Evolutionary conservation across 2,329 filamentous ascomycete genomes (phyloP).

Genomic region (Clonostachys chloroleuca): DNA sequence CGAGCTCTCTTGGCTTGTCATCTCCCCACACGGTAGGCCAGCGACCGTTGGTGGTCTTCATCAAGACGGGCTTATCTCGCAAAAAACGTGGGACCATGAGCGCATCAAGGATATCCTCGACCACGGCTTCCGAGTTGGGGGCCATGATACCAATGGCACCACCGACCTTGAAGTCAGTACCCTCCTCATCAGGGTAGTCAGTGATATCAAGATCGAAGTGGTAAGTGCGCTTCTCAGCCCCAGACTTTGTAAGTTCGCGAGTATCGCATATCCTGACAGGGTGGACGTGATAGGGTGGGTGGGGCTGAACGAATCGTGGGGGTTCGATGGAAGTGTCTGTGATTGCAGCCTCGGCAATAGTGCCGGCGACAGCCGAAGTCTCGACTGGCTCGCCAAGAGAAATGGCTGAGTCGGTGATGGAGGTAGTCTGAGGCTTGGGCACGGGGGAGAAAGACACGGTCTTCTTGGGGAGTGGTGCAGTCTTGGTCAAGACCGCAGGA

Average conservation of each 20-base stretch:
- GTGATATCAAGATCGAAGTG: constrained; percentile 97
- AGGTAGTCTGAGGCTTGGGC: constrained; percentile 17
- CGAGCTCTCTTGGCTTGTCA: constrained; percentile 76
- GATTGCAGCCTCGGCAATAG: constrained; percentile 21
- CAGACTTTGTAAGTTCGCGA: constrained; percentile 79
- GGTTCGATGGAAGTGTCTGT: constrained; percentile 65
- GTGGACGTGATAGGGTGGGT: constrained; percentile 89
- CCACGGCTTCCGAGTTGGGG: constrained; percentile 71
- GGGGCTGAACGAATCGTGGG: constrained; percentile 86
- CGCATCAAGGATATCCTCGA: constrained; percentile 80
- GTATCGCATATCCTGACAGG: constrained; percentile 82
- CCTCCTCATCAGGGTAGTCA: constrained; percentile 81
- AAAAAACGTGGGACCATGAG: constrained; percentile 78
- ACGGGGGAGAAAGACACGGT: constrained; percentile 67
- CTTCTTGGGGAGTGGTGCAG: constrained; percentile 69
- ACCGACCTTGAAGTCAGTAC: constrained; percentile 91
- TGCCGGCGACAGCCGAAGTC: constrained; percentile 15
- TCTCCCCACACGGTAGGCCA: constrained; percentile 99
- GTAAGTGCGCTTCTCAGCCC: constrained; percentile 94
- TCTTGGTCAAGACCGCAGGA: constrained; percentile 66
- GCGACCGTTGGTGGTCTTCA: constrained; percentile 75
- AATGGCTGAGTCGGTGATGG: constrained; percentile 44
- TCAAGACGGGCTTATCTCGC: constrained; percentile 75
- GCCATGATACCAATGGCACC: constrained; percentile 92
- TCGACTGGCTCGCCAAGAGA: constrained; percentile 24